These are phyloP conservation scores for Musa balbisiana DNA, from an alignment of 202 grass and related monocot species.

Conservation along the genomic window DNA sequence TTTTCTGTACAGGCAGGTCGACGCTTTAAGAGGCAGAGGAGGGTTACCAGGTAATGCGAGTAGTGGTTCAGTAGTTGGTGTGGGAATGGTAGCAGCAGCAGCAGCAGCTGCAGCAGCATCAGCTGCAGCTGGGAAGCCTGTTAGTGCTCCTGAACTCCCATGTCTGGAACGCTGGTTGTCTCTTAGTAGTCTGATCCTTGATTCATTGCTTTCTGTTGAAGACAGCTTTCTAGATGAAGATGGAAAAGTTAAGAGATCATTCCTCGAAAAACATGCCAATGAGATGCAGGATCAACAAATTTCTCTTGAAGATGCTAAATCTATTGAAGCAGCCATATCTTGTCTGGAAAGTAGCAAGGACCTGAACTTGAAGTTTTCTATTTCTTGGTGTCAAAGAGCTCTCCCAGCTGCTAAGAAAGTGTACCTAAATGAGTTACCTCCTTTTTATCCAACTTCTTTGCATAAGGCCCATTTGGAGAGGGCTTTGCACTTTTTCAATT, in stretches of 20 bases:
- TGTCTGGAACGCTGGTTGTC: slow-evolving; percentile 69
- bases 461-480: slow-evolving; percentile 71
- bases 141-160: slow-evolving; percentile 60
- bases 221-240: slow-evolving; percentile 19
- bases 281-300: slow-evolving; percentile 31
- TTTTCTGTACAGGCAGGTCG: slow-evolving; percentile 72
- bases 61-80: slow-evolving; percentile 53
- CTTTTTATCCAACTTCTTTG: slow-evolving; percentile 60
- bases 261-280: slow-evolving; percentile 20
- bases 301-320: slow-evolving; percentile 33
- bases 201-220: slow-evolving; percentile 38
- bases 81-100: slow-evolving; percentile 74
- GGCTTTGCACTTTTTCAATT: slow-evolving; percentile 57
- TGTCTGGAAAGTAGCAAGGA: slow-evolving; percentile 63
- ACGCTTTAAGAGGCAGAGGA: slow-evolving; percentile 61
- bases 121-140: slow-evolving; percentile 56
- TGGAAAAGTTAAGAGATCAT: slow-evolving; percentile 24
- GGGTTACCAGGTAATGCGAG: slow-evolving; percentile 54
- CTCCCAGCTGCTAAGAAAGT: slow-evolving; percentile 73
- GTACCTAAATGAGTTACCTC: slow-evolving; percentile 73
- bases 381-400: slow-evolving; percentile 84
- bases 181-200: slow-evolving; percentile 52
- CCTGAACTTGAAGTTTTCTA: slow-evolving; percentile 78
- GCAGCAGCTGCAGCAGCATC: slow-evolving; percentile 73
- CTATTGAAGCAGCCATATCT: slow-evolving; percentile 46